A percentile compares a stretch with the other conserved stretches of the same genome.
phyloP scores from a whole-genome alignment of 78 protist species.

The Neovahlkampfia damariscottae region DNA sequence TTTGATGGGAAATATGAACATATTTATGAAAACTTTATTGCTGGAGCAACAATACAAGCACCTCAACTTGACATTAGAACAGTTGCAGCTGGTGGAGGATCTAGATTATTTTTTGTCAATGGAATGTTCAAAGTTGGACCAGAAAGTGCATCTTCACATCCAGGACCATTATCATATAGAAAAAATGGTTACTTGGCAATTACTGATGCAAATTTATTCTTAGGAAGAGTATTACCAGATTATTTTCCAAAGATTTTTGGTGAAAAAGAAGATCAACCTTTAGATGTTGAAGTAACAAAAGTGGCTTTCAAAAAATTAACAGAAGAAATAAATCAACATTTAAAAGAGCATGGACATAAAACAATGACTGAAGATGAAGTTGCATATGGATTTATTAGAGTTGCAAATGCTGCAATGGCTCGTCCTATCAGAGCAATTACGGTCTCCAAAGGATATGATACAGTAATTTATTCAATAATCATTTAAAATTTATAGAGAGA shows the following conservation, averaged over 20 bases:
- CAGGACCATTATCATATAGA: constrained; percentile 90
- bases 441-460: constrained; percentile 50
- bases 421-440: constrained; percentile 77
- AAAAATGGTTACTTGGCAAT: constrained; percentile 72
- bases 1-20: constrained; percentile 58
- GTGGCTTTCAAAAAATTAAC: constrained; percentile 37
- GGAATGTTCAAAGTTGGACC: constrained; percentile 81
- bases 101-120: constrained; percentile 50
- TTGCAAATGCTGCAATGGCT: constrained; percentile 91
- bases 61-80: constrained; percentile 87
- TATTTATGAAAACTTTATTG: constrained; percentile 67
- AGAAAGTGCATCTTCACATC: constrained; percentile 72
- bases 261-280: constrained; percentile 50
- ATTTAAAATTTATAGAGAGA: no score
- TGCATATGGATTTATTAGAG: constrained; percentile 73
- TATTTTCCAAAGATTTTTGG: constrained; percentile 84
- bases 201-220: constrained; percentile 81
- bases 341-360: neutral
- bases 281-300: constrained; percentile 48
- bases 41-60: constrained; percentile 82
- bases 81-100: constrained; percentile 95
- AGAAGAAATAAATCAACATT: neutral
- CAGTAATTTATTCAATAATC: no score
- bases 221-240: constrained; percentile 71
- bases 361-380: constrained; percentile 51